Base-by-base conservation (phyloP, 1,284 basidiomycete genomes). In the Boletus nobilissimus region DNA sequence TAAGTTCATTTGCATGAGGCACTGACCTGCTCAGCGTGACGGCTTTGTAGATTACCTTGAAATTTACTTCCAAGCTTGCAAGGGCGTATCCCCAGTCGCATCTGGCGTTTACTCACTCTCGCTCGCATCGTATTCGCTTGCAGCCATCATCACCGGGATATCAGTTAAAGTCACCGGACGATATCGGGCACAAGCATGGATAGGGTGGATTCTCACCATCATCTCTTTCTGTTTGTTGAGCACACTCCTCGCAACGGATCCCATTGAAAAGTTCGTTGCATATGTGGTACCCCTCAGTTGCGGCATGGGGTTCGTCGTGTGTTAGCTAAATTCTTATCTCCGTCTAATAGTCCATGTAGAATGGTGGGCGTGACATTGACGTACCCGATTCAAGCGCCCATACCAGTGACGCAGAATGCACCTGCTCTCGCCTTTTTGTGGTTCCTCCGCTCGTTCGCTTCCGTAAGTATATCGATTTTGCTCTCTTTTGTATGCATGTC, bases 301-400 rank as follows among this genome's bases (percentile, higher is more conserved):
- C 5, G 78, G 79, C 8, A 48, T 46, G 4, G 78, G 78, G 78
- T 79, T 51, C 16, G 78, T 72, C 26, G 16, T 32, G 54, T 2
- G 18, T 57, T 54, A 10, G 11, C n/a, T 32, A 22, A 10, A 22
- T 5, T 57, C 22, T 29, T 11, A 24, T 26, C 29, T n/a, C 32
- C 5, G 32, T 51, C 13, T 70, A 19, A 70, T 48, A 43, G 24
- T 22, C 26, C 14, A 24, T 24, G 19, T 11, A 76, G 77, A 8
- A 38, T 68, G 7, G 3, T 78, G 60, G n/a, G 11, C n/a, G 67
- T 65, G 9, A 78, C 74, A 29, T 29, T 65, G 1, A 60, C 70
- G 74, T 84, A 80, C 71, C 82, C 84, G 3, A 81, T 87, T 38
- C 84, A 87, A n/a, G 86, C 88, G 7, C 87, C 87, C 0, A 77